A percentile compares a stretch with the other conserved stretches of the same genome.
Evolutionary conservation across 2,329 filamentous ascomycete species (phyloP).

Genomic region (Cordyceps javanica): DNA sequence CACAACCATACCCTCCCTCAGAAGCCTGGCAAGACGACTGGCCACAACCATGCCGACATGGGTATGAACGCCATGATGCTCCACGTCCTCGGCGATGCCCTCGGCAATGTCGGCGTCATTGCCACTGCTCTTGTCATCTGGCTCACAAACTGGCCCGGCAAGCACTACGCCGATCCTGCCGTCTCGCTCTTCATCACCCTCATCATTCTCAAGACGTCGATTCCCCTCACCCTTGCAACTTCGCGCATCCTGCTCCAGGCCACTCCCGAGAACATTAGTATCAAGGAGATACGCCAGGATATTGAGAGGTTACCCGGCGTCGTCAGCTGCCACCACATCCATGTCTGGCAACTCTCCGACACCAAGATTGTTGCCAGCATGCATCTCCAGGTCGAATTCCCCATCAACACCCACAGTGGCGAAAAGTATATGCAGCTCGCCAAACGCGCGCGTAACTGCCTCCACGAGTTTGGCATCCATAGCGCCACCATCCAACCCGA

Average conservation of each 20-base stretch:
- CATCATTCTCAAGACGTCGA: conserved; percentile 65
- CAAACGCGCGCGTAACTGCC: conserved; percentile 72
- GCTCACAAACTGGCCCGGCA: conserved; percentile 75
- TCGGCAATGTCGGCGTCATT: conserved; percentile 84
- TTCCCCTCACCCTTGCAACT: conserved; percentile 73
- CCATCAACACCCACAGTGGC: conserved; percentile 73
- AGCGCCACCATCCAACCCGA: conserved; percentile 97
- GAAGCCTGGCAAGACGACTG: conserved; percentile 51
- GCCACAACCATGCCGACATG: conserved; percentile 80
- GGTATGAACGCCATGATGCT: conserved; percentile 87
- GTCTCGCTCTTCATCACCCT: conserved; percentile 93
- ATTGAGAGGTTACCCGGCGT: conserved; percentile 81
- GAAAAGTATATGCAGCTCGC: conserved; percentile 88
- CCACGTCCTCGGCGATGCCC: conserved; percentile 73
- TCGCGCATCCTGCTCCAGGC: conserved; percentile 90
- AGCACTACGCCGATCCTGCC: conserved; percentile 82
- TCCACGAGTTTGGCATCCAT: conserved; percentile 95
- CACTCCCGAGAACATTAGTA: conserved; percentile 79
- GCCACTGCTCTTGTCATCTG: conserved; percentile 81
- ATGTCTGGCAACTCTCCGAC: conserved; percentile 96
- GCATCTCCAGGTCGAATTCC: conserved; percentile 87
- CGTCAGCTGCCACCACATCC: conserved; percentile 86
- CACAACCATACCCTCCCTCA: conserved; percentile 80
- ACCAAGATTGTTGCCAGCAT: conserved; percentile 90
- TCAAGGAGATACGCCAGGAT: conserved; percentile 88